Conservation (phyloP, 2,329 filamentous ascomycete species). For the Pseudogymnoascus sp. region DNA sequence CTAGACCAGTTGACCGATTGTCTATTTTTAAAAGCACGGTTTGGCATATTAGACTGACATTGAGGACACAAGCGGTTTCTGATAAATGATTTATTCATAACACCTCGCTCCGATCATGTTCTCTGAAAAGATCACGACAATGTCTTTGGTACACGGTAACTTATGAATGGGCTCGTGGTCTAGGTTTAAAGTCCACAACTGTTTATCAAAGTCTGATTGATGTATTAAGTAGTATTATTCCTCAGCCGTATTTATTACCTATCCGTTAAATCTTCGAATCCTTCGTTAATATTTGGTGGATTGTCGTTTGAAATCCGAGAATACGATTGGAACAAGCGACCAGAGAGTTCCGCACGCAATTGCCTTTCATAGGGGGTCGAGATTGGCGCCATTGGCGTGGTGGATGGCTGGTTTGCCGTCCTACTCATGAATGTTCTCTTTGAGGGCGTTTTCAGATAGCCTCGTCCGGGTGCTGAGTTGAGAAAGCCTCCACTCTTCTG, state of each 20-base stretch:
- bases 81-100: background rate
- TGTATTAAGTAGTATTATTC: background rate
- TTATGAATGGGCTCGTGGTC: background rate
- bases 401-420: constrained; percentile 34
- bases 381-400: constrained; percentile 37
- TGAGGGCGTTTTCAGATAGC: constrained; percentile 37
- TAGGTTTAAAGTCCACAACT: background rate
- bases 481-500: constrained; percentile 17
- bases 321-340: constrained; percentile 2
- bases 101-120: background rate
- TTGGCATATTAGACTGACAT: background rate
- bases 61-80: background rate
- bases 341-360: constrained; percentile 21
- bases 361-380: constrained; percentile 38
- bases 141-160: background rate
- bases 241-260: background rate
- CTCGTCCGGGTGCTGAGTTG: constrained; percentile 21
- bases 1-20: background rate
- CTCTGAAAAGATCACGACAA: background rate
- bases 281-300: background rate
- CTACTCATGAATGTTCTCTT: constrained; percentile 39
- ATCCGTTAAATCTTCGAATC: background rate
- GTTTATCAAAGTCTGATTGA: background rate
- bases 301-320: constrained; percentile 6
- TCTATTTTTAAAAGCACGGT: background rate